Percentiles rank a stretch among this genome's conserved stretches.
These are phyloP conservation scores for Candida manassasensis DNA, from an alignment of 805 yeast genomes.

Conservation along the genomic window DNA sequence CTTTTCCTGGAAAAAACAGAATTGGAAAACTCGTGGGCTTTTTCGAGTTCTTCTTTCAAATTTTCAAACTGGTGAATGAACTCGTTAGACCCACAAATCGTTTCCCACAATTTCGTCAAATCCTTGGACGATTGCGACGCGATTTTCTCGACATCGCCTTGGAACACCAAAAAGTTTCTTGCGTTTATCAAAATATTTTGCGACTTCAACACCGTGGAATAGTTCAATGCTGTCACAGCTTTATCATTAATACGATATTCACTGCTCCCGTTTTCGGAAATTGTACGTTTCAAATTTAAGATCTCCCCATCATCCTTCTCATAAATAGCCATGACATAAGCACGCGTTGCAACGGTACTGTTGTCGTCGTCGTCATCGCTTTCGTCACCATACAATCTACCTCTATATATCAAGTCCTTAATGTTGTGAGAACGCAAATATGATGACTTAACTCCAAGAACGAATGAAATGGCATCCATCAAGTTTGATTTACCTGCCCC, in stretches of 20 bases:
- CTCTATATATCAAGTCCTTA: slow-evolving; percentile 79
- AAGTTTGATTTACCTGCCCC: slow-evolving; percentile 97
- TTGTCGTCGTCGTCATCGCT: slow-evolving; percentile 13
- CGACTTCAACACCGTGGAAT: slow-evolving; percentile 57
- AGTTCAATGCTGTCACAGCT: slow-evolving; percentile 58
- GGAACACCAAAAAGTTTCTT: slow-evolving; percentile 87
- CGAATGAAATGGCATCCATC: slow-evolving; percentile 97
- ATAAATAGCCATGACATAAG: slow-evolving; percentile 76
- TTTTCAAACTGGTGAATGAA: slow-evolving; percentile 60
- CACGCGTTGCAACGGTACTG: slow-evolving; percentile 43
- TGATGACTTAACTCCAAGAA: slow-evolving; percentile 72
- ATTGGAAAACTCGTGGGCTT: slow-evolving; percentile 59
- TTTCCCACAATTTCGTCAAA: slow-evolving; percentile 69
- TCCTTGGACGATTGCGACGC: slow-evolving; percentile 83
- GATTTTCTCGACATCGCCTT: slow-evolving; percentile 92
- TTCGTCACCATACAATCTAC: slow-evolving; percentile 23
- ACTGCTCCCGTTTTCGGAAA: slow-evolving; percentile 55
- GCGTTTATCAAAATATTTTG: slow-evolving; percentile 88
- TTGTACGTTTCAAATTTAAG: slow-evolving; percentile 58
- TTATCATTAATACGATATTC: slow-evolving; percentile 63
- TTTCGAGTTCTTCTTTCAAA: slow-evolving; percentile 59
- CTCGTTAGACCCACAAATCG: slow-evolving; percentile 77
- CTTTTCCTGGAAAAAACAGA: slow-evolving; percentile 65
- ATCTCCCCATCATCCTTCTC: slow-evolving; percentile 57
- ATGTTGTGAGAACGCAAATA: slow-evolving; percentile 72